These are phyloP conservation scores for Spirogloea muscicola DNA, from an alignment of 139 green algal species.

Conservation along the genomic window DNA sequence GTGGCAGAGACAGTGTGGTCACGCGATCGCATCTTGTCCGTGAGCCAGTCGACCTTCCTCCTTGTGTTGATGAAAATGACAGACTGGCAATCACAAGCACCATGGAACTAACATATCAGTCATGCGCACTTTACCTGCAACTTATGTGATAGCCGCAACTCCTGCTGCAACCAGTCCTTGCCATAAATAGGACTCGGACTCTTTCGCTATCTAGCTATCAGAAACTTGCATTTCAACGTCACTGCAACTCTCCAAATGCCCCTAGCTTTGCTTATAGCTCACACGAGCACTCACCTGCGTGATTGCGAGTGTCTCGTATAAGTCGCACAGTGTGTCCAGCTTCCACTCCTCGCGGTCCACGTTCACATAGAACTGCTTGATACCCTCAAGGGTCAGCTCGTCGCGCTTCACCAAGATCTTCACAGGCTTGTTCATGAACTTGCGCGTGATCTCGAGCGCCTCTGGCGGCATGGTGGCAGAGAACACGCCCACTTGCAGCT, in stretches of 20 bases:
- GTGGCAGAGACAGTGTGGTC: slow-evolving; percentile 99
- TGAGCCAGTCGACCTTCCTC: slow-evolving; percentile 99
- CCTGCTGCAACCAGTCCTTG: too few relatives aligned
- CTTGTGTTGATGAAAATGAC: slow-evolving; percentile 99
- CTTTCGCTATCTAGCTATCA: too few relatives aligned
- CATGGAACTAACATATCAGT: too few relatives aligned
- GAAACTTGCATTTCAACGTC: too few relatives aligned
- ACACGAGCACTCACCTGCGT: too few relatives aligned
- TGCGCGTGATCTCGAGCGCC: slow-evolving; percentile 97
- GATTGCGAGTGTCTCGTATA: slow-evolving; percentile 99
- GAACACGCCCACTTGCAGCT: slow-evolving; percentile 99
- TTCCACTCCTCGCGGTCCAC: slow-evolving; percentile 98
- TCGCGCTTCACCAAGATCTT: slow-evolving; percentile 99
- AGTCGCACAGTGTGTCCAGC: slow-evolving; percentile 98
- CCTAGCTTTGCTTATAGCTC: too few relatives aligned
- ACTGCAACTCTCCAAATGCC: too few relatives aligned
- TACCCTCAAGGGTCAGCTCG: slow-evolving; percentile 99
- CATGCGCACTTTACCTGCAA: too few relatives aligned
- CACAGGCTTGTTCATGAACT: slow-evolving; percentile 99
- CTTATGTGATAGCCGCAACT: too few relatives aligned
- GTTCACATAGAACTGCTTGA: slow-evolving; percentile 96
- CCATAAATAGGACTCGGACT: too few relatives aligned
- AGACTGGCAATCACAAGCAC: too few relatives aligned
- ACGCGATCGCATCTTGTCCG: slow-evolving; percentile 96
- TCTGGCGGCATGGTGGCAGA: slow-evolving; percentile 97